These are phyloP conservation scores for Candida maris DNA, from an alignment of 805 yeast genomes.

Conservation along the genomic window DNA sequence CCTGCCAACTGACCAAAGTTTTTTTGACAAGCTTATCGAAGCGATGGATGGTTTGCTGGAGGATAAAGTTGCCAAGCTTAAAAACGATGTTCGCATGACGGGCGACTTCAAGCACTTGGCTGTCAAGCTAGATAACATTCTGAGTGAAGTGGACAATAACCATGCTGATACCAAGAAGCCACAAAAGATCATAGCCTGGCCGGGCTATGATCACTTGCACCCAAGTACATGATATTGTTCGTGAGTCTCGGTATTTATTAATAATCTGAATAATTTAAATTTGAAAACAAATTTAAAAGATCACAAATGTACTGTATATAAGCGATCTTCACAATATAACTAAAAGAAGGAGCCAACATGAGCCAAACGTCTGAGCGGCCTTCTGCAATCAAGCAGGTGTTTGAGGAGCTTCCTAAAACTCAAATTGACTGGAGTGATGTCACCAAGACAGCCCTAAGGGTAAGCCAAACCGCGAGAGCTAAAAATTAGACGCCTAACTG, in stretches of 20 bases:
- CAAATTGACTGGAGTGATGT: conserved; percentile 29
- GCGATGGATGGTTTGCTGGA: conserved; percentile 26
- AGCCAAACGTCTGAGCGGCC: conserved; percentile 1
- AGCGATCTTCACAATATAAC: neutral
- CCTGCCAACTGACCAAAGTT: conserved; percentile 49
- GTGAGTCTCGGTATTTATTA: neutral
- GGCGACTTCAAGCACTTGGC: conserved; percentile 9
- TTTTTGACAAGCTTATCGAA: conserved; percentile 42
- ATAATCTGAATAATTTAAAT: neutral
- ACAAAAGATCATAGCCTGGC: conserved; percentile 52
- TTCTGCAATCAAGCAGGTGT: conserved; percentile 6
- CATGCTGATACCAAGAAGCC: conserved; percentile 17
- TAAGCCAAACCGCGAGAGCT: conserved; percentile 17
- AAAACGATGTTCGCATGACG: conserved; percentile 14
- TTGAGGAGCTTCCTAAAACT: conserved; percentile 18
- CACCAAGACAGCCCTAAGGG: conserved; percentile 24
- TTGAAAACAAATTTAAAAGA: conserved; percentile 1
- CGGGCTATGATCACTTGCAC: conserved; percentile 65
- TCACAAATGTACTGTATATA: neutral
- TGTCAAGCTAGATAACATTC: conserved; percentile 14
- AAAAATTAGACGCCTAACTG: conserved; percentile 1
- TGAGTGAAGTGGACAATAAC: conserved; percentile 17
- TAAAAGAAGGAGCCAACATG: neutral
- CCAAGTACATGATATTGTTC: conserved; percentile 31
- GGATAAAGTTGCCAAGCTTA: conserved; percentile 27